Base-by-base conservation (phyloP, 805 yeast species). In the Schwanniomyces pseudopolymorphus region DNA sequence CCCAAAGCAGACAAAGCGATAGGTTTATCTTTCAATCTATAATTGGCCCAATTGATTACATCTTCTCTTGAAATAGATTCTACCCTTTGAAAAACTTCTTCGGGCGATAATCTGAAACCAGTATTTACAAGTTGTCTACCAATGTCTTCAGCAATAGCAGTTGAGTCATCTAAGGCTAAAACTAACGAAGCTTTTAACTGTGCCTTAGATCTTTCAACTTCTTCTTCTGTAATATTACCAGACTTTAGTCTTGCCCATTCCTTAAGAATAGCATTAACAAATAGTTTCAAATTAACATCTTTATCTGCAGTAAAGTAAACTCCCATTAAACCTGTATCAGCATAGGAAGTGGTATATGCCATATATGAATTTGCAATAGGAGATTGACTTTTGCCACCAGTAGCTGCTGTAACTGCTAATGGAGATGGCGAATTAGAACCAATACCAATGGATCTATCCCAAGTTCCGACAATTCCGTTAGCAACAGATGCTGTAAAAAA, bases 281-380 rank as follows among this genome's bases (percentile, higher is more conserved):
- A 80, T 33, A 80, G 75, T 53, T 80, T 82, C 56, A 88, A 74
- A 53, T 87, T 75, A 25, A 83, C 77, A 52, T 78, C 78, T 60
- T 83, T 84, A 56, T 92, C 97, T 19, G 95, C 82, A 6, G 89
- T 89, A 49, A 94, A 77, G 64, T 94, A 94, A 57, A 92, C 85
- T 28, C 99, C 99, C 97, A 97, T 92, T 44, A 94, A 73, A 7
- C 99, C 99, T 10, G 97, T 87, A 69, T 94, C 99, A 9, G 97
- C 91, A 69, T 94, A 94, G 1, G 96, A 88, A 2, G 99, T 94
- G 25, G 96, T 88, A 70, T 92, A 94, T 5, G 97, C 89, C 96
- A 90, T 87, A 72, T 85, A 94, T 6, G 96, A 87, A 70, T 94
- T 94, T 46, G 97, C 97, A 48, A 90, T 71, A 2, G 89, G 87